A percentile compares a stretch with the other conserved stretches of the same genome.
Evolutionary conservation across 805 yeast species (phyloP).

Genomic region (Metschnikowia lunata): DNA sequence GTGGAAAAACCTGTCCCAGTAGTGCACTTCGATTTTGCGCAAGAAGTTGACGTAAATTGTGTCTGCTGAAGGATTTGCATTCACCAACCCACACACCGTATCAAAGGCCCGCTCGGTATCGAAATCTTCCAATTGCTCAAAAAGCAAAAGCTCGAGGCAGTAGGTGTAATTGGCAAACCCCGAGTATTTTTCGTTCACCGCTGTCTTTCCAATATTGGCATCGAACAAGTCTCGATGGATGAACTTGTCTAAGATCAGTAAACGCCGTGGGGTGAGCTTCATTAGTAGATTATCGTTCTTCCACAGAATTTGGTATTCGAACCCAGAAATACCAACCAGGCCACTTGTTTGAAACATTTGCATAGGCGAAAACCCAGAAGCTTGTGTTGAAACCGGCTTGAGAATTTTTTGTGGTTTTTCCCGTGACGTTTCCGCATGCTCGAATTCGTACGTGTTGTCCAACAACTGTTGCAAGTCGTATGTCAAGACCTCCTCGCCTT

Average conservation of each 20-base stretch:
- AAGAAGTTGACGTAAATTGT: conserved; percentile 50
- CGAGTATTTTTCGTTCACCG: conserved; percentile 34
- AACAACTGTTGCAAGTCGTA: conserved; percentile 26
- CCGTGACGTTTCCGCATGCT: conserved; percentile 14
- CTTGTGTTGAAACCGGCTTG: conserved; percentile 26
- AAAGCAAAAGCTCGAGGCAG: conserved; percentile 47
- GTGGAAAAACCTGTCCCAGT: conserved; percentile 49
- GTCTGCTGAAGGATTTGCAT: conserved; percentile 17
- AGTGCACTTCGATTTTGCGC: conserved; percentile 52
- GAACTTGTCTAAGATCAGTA: conserved; percentile 43
- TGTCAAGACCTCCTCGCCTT: conserved; percentile 34
- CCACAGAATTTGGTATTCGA: conserved; percentile 32
- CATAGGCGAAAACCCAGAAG: conserved; percentile 14
- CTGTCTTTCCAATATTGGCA: conserved; percentile 15
- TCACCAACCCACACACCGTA: conserved; percentile 17
- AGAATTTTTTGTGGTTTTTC: conserved; percentile 15
- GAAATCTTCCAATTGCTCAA: conserved; percentile 33
- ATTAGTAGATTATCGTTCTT: conserved; percentile 28
- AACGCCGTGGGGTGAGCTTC: conserved; percentile 32
- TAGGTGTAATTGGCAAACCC: conserved; percentile 42
- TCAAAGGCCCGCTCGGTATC: conserved; percentile 10
- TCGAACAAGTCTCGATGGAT: conserved; percentile 42
- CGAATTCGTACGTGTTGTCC: conserved; percentile 15
- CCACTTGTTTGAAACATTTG: conserved; percentile 8
- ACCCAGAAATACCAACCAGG: conserved; percentile 40